Conservation (phyloP, 2,329 filamentous ascomycete genomes). For the Clarireedia sp. region DNA sequence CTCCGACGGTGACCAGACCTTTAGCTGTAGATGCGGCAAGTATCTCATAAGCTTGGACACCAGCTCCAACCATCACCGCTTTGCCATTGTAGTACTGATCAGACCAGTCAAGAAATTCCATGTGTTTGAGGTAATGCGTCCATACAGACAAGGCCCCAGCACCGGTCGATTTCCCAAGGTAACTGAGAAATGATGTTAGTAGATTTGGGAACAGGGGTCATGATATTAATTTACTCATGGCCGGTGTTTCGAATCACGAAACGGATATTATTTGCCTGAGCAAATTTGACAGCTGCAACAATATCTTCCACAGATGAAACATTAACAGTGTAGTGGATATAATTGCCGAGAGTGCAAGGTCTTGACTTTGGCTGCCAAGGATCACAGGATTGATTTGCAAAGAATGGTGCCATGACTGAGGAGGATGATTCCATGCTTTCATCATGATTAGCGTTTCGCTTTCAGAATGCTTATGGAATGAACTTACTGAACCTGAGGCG, state of each 20-base stretch:
- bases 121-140: constrained; percentile 46
- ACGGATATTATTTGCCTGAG: constrained; percentile 32
- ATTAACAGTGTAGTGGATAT: constrained; percentile 29
- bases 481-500: constrained; percentile 8
- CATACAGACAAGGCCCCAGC: constrained; percentile 49
- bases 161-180: constrained; percentile 53
- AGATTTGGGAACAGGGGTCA: not conserved
- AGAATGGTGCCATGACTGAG: constrained; percentile 30
- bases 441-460: not conserved
- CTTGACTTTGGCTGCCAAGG: constrained; percentile 30
- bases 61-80: constrained; percentile 47
- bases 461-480: too few species aligned
- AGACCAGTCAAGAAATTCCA: constrained; percentile 34
- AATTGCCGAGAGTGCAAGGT: constrained; percentile 33
- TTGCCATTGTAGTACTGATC: constrained; percentile 39
- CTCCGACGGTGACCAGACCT: constrained; percentile 41
- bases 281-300: constrained; percentile 32
- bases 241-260: constrained; percentile 48
- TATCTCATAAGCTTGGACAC: constrained; percentile 42
- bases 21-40: constrained; percentile 34
- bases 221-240: constrained; percentile 36
- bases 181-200: constrained; percentile 20
- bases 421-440: constrained; percentile 1
- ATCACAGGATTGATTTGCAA: constrained; percentile 32
- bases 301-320: constrained; percentile 21